Base-by-base conservation (phyloP, 345 rosid genomes). In the Boechera stricta region DNA sequence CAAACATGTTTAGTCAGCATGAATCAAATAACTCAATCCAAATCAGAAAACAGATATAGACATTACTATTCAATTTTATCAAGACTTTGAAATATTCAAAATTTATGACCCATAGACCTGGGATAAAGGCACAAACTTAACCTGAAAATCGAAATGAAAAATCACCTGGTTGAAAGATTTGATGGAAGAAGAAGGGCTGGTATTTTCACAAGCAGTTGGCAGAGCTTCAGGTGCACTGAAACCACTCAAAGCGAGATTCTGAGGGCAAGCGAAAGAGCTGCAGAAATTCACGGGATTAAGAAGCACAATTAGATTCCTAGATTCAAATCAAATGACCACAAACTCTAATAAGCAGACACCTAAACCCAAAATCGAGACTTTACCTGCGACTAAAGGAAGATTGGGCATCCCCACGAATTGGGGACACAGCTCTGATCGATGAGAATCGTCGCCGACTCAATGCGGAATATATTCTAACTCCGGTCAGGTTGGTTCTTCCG, bases 161-260 rank as follows among this genome's bases (percentile, higher is more conserved):
- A 35, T 15, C 51, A 82, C 94, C 90, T 87, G 84, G 51, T 79
- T 79, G 71, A 89, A 77, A 71, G 88, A 80, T 72, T 83, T 29
- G 28, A 64, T 7, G 12, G 79, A 79, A 12, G 77, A 79, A 12
- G 77, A 80, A n/a, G 85, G 26, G 62, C 7, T 45, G 10, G 80
- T 52, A 45, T 80, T 82, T 67, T 63, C 77, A 79, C 66, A 31
- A 68, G 67, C 78, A 72, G 6, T 59, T 7, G 86, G 83, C 67
- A 80, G 76, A 62, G 87, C 75, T 52, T 64, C 45, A 48, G 57
- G 44, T 11, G 79, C 66, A 28, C 9, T n/a, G 24, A 31, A 35
- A 33, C 72, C 54, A 29, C 44, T 64, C 35, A 47, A 45, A 62
- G 15, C 16, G 44, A 28, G 67, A 48, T 47, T 65, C 24, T 11